Evolutionary conservation across 164 flowering plant genomes (phyloP), one percentile per base, ranked within the genome.

Genomic region (Chimonanthus praecox): DNA sequence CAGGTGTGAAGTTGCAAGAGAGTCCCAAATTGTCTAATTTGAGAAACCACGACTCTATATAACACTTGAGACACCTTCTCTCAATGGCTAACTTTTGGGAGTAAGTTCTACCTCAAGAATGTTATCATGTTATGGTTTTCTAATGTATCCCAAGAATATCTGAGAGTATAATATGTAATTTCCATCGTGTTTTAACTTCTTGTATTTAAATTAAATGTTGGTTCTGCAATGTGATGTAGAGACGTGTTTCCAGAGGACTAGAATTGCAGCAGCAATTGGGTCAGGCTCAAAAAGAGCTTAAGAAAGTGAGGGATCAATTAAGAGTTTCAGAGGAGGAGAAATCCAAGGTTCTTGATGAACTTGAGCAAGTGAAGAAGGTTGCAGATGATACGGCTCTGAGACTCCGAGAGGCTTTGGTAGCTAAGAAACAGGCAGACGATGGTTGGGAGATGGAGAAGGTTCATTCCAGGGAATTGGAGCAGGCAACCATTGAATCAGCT

Each of bases 241-340:
- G 78, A 63, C 71, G 68, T 18, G 49, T 64, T 20, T 69, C 69
- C 7, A 69, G 73, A 72, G 74, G 69, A 7, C 74, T 64, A 43
- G 75, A 75, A 72, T 83, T 84, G 85, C 87, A 83, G 74, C 82
- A 75, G 47, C 84, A 87, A 58, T 68, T 76, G 79, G 77, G 58
- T 60, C 73, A 78, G 51, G 54, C 74, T 58, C 81, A 85, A 62
- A 85, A 81, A 54, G 90, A 85, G 72, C 47, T 85, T 54, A 69
- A 66, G 68, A 70, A 61, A 72, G 64, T 75, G 47, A 83, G 75
- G 74, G 79, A 84, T 51, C 76, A 73, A 73, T 71, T 88, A 68
- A 62, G n/a, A 15, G 77, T 68, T 7, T 72, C 54, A 0, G 85
- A 84, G 73, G 81, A 77, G 60, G 89, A 85, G 78, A 84, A 82